Base-by-base conservation (phyloP, 2,329 filamentous ascomycete genomes). In the Pseudocercospora eumusae region DNA sequence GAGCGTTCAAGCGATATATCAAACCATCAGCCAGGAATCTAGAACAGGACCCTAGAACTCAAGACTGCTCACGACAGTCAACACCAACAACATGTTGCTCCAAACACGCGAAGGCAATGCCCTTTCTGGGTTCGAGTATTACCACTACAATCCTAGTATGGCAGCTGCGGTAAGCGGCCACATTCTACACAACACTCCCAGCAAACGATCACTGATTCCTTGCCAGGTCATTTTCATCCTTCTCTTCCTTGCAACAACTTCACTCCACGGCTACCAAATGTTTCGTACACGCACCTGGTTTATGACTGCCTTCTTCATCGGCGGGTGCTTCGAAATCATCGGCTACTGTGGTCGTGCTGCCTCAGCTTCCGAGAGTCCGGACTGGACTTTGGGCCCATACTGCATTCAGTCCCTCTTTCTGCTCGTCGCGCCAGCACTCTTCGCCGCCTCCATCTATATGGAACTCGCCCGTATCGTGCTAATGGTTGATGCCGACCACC, bases 271-370 rank as follows among this genome's bases (percentile, higher is more conserved):
- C 15, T 75, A 70, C 25, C 75, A 78, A 47, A 64, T 82, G 28
- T 23, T 78, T 33, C 70, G 68, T 18, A 74, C 74, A 1, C 73
- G 75, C 33, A 79, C 79, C 0, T 84, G 80, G 79, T 84, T 81
- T 69, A 80, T 83, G 66, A 78, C 81, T 1, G 79, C 83, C 0
- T 81, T 85, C 50, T 64, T 81, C 5, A 70, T 84, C n/a, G 82
- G 82, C n/a, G 80, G 80, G 20, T 59, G 79, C n/a, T 59, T 84
- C 69, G 81, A 85, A 67, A 71, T 75, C 0, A 74, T 85, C 20
- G 84, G 83, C 15, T 85, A 85, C 66, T 69, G 82, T 42, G 81
- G 79, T 11, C 80, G 84, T 57, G 73, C 79, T 4, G 66, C 82
- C 21, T 80, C 80, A 0, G 73, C 75, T 0, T 57, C 65, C 0